Percentiles rank a stretch among this genome's conserved stretches.
These are phyloP conservation scores for Magnaporthiopsis incrustans DNA, from an alignment of 2,329 filamentous ascomycete species.

Conservation along the genomic window DNA sequence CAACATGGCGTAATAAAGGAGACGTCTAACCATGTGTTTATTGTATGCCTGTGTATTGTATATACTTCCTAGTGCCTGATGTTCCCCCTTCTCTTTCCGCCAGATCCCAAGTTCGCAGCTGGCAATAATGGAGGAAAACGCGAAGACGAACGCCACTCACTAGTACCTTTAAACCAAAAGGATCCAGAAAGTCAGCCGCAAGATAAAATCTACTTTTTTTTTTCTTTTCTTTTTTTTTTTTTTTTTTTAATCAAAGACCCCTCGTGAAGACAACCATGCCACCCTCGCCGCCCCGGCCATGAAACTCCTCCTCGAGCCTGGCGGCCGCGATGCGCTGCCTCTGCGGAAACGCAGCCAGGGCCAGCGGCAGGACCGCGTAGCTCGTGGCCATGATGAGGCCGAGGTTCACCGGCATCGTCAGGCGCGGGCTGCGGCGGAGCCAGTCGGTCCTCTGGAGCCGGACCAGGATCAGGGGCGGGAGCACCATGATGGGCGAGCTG, in stretches of 20 bases:
- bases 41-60: background rate
- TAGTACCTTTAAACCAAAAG: background rate
- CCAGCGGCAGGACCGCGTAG: constrained; percentile 80
- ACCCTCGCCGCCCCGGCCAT: constrained; percentile 65
- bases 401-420: constrained; percentile 78
- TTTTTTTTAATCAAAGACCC: constrained; percentile 62
- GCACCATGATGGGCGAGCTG: constrained; percentile 92
- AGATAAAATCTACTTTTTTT: background rate
- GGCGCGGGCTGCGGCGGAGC: constrained; percentile 67
- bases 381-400: constrained; percentile 81
- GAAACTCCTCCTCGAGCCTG: constrained; percentile 79
- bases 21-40: background rate
- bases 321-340: constrained; percentile 71
- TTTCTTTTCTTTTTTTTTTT: background rate
- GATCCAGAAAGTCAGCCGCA: background rate
- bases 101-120: background rate
- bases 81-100: background rate
- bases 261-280: constrained; percentile 95
- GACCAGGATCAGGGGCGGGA: constrained; percentile 81
- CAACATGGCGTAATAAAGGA: background rate
- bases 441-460: constrained; percentile 76
- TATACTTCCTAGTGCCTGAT: background rate
- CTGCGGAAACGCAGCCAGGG: constrained; percentile 87
- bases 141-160: background rate
- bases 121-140: background rate